phyloP scores from a whole-genome alignment of 805 yeast species.

The Ogataea kodamae region DNA sequence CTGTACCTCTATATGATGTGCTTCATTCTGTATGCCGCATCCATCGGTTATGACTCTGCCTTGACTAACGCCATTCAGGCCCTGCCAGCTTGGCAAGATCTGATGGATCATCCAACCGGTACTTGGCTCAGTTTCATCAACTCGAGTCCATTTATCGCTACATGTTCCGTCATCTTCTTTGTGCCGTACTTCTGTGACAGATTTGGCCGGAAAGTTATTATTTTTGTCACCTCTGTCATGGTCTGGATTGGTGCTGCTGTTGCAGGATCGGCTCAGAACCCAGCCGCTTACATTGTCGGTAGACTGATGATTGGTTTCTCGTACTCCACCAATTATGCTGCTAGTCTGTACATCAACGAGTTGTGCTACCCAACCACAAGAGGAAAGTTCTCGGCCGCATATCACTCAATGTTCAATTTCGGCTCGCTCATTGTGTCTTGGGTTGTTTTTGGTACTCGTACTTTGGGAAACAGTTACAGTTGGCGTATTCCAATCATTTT shows the following conservation, averaged over 20 bases:
- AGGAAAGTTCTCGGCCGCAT: constrained; percentile 31
- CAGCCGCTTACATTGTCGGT: constrained; percentile 14
- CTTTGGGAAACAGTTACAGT: constrained; percentile 22
- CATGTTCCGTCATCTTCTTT: constrained; percentile 18
- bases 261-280: constrained; percentile 16
- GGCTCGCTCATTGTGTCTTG: constrained; percentile 42
- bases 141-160: constrained; percentile 19
- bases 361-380: constrained; percentile 36
- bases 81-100: constrained; percentile 15
- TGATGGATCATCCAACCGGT: constrained; percentile 18
- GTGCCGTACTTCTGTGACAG: constrained; percentile 17
- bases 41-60: constrained; percentile 22
- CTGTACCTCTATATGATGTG: constrained; percentile 12
- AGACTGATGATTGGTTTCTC: constrained; percentile 20
- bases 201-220: constrained; percentile 15
- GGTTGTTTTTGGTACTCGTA: constrained; percentile 40
- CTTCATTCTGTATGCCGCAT: constrained; percentile 19
- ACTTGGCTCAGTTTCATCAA: constrained; percentile 21
- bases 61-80: constrained; percentile 21
- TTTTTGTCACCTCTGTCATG: constrained; percentile 15
- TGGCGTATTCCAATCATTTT: constrained; percentile 42
- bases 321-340: constrained; percentile 17
- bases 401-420: constrained; percentile 40
- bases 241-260: constrained; percentile 18
- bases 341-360: constrained; percentile 26